Evolutionary conservation across 2,329 filamentous ascomycete genomes (phyloP).

Genomic region (Cephalotrichum gorgonifer): DNA sequence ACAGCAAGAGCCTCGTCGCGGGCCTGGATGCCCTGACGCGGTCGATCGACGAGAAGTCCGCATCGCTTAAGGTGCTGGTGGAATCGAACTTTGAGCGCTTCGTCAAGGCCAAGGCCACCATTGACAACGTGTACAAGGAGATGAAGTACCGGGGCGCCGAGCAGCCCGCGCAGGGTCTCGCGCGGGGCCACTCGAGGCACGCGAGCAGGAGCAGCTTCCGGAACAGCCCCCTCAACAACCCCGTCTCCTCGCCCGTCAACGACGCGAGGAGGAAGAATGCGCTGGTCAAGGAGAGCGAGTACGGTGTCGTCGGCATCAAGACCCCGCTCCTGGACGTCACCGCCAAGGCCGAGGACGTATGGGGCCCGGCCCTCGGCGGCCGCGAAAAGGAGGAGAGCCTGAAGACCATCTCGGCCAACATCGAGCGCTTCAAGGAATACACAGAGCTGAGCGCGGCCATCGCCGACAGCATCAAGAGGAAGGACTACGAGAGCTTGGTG

Average conservation of each 20-base stretch:
- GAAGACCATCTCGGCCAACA: slow-evolving; percentile 62
- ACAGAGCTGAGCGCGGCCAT: slow-evolving; percentile 73
- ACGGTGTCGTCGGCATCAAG: slow-evolving; percentile 81
- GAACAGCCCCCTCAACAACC: slow-evolving; percentile 29
- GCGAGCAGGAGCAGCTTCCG: slow-evolving; percentile 58
- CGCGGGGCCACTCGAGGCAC: slow-evolving; percentile 51
- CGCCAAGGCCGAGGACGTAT: slow-evolving; percentile 92
- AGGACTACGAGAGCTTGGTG: slow-evolving; percentile 79
- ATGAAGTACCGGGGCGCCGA: slow-evolving; percentile 70
- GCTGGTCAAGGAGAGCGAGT: slow-evolving; percentile 83
- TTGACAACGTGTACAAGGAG: slow-evolving; percentile 97
- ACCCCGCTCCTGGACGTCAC: slow-evolving; percentile 78
- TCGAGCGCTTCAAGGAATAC: slow-evolving; percentile 71
- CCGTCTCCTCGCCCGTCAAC: slow-evolving; percentile 23
- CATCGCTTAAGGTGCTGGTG: slow-evolving; percentile 88
- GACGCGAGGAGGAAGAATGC: slow-evolving; percentile 77
- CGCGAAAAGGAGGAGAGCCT: slow-evolving; percentile 84
- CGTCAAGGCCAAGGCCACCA: slow-evolving; percentile 92
- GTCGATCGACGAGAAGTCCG: slow-evolving; percentile 96
- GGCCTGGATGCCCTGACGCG: slow-evolving; percentile 79
- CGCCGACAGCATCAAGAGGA: slow-evolving; percentile 76
- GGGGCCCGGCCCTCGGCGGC: slow-evolving; percentile 87
- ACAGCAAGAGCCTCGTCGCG: slow-evolving; percentile 67
- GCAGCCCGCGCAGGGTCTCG: slow-evolving; percentile 22
- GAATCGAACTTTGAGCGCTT: slow-evolving; percentile 98